Evolutionary conservation across 768 basidiomycete species (phyloP), one percentile per base, ranked within the genome.

Genomic region (Pleurotus citrinopileatus): DNA sequence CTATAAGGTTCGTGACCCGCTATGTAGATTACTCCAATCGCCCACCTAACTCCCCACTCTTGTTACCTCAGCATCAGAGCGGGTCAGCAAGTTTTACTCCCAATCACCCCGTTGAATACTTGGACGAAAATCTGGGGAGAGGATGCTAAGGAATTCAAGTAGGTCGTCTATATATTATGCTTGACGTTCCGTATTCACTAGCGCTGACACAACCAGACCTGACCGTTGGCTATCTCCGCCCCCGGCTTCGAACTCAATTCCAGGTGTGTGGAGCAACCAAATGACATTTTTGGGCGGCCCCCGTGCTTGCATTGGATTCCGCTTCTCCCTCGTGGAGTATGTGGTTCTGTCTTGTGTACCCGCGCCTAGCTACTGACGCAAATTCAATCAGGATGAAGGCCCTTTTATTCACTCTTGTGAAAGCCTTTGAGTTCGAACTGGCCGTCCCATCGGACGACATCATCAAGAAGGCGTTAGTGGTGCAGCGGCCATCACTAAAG

Each of bases 251-350:
- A 55, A 61, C 0, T 55, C 60, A 2, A 61, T 80, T n/a, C 80
- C 79, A 10, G 73, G 76, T 13, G 67, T 79, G 1, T 76, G 70
- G 69, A 65, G 71, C 2, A 66, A 75, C 57, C 32, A 73, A 19
- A 42, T 78, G 43, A 66, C 73, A 2, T 81, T 81, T 68, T 40
- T 75, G 2, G 75, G 73, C 26, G 80, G 32, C 77, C 17, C 73
- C 75, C 67, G 70, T 9, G 65, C 74, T 0, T 81, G 79, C 57
- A 77, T 80, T 25, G 78, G 77, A 0, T 78, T 70, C 55, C 70
- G 73, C 5, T 80, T 78, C 57, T 63, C 76, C 15, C 53, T 78
- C 26, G 65, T 76, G 28, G 80, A 80, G 80, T 80, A 42, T 55
- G 78, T 67, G 17, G 3, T 19, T 17, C 4, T 8, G 13, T 32